Evolutionary conservation across 345 rosid genomes (phyloP), one percentile per base, ranked within the genome.

Genomic region (Linum usitatissimum): DNA sequence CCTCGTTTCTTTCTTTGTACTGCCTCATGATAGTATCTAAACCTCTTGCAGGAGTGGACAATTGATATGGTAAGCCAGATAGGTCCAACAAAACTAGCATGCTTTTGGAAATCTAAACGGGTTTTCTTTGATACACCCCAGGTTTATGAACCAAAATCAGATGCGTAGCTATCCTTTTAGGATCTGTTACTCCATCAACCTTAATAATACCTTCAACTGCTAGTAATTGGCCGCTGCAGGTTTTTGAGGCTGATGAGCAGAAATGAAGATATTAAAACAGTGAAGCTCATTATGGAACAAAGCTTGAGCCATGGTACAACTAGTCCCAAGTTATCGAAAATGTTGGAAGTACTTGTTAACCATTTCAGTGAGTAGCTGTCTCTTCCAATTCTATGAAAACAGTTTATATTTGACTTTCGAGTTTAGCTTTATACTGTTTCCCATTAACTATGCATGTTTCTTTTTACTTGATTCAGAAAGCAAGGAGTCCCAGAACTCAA

Each of bases 101-200:
- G 60, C 67, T 77, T 86, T 61, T 92, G 98, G 98, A 82, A 89
- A 77, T 79, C 76, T 45, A 92, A 92, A 77, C 79, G 98, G 61
- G 96, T 92, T 39, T 86, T 89, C 81, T 92, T 92, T 79, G 98
- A 89, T 30, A 92, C 98, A 74, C 98, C 96, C 31, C 98, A 92
- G 84, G 96, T 92, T 53, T 10, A 18, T 59, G 51, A 30, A 42
- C 5, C 54, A 4, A 34, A 34, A 21, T 17, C 30, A 56, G 28
- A 23, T 20, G 42, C 28, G 18, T n/a, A n/a, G 51, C 59, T 45
- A 15, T 36, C 64, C 21, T 36, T 21, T 9, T 18, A 28, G 17
- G 48, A 48, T 48, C 63, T 30, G 55, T 38, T 51, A 8, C 19
- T 67, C 23, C 3, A 19, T 65, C 23, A 39, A 56, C 19, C 36